These are phyloP conservation scores for Auriculariales sp. DNA, from an alignment of 768 basidiomycete genomes.

Conservation along the genomic window DNA sequence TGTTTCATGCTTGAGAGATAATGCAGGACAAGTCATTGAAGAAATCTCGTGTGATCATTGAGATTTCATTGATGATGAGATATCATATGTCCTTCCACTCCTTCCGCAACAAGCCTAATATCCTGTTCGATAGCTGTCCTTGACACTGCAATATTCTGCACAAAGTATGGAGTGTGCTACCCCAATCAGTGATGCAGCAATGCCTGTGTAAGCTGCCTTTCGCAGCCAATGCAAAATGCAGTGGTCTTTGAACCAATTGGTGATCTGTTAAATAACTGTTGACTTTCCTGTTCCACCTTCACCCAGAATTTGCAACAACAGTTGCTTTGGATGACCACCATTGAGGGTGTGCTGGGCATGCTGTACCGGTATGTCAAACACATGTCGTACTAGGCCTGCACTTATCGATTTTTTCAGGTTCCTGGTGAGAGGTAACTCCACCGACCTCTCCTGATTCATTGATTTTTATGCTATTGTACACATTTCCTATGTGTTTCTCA, in stretches of 20 bases:
- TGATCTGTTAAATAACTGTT: conserved; percentile 22
- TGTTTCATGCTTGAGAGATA: not conserved
- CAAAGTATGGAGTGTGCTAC: conserved; percentile 5
- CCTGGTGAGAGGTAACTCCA: too few species aligned
- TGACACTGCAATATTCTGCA: not conserved
- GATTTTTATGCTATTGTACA: too few species aligned
- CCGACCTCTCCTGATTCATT: too few species aligned
- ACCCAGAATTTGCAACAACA: conserved; percentile 25
- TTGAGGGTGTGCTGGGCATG: too few species aligned
- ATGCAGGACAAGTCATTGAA: conserved; percentile 12
- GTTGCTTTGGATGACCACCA: too few species aligned
- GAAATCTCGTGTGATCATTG: conserved; percentile 20
- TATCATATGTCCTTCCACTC: conserved; percentile 5
- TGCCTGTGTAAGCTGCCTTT: conserved; percentile 24
- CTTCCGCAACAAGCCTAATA: not conserved
- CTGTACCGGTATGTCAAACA: too few species aligned
- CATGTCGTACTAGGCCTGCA: too few species aligned
- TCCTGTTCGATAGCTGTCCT: not conserved
- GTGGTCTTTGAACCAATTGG: conserved; percentile 16
- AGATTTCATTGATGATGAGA: conserved; percentile 26
- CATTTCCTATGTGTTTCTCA: too few species aligned
- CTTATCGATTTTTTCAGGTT: too few species aligned
- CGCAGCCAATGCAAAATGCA: conserved; percentile 10
- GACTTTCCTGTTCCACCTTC: conserved; percentile 33
- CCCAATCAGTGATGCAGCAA: conserved; percentile 27